A percentile compares a stretch with the other conserved stretches of the same genome.
Evolutionary conservation across 1,284 basidiomycete species (phyloP).

Genomic region (Apiotrichum gamsii): DNA sequence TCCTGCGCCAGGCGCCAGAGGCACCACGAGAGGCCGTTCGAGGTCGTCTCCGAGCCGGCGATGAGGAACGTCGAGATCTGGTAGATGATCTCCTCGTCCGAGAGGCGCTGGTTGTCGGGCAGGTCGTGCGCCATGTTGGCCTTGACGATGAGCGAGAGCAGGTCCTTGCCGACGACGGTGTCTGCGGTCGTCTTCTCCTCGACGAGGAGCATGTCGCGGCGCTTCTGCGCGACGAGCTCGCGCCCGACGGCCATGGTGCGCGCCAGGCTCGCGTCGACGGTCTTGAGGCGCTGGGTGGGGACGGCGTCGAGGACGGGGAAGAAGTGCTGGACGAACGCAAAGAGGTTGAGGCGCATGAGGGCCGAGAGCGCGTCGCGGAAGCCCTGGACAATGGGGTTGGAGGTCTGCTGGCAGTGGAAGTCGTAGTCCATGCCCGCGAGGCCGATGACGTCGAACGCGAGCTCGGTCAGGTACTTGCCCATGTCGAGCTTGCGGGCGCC

Average conservation of each 20-base stretch:
- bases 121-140: conserved; percentile 58
- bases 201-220: conserved; percentile 26
- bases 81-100: conserved; percentile 61
- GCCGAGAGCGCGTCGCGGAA: conserved; percentile 27
- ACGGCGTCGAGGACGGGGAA: conserved; percentile 50
- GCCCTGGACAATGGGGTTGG: conserved; percentile 27
- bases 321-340: conserved; percentile 57
- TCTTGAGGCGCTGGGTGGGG: conserved; percentile 1
- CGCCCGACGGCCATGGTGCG: background rate
- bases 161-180: conserved; percentile 50
- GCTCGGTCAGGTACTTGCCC: conserved; percentile 36
- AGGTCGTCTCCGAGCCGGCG: conserved; percentile 69
- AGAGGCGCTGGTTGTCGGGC: conserved; percentile 54
- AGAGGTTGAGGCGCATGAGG: conserved; percentile 47
- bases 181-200: conserved; percentile 33
- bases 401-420: conserved; percentile 39
- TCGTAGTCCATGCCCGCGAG: conserved; percentile 60
- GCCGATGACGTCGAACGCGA: conserved; percentile 63
- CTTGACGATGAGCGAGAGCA: conserved; percentile 49
- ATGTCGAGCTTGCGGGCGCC: conserved; percentile 16
- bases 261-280: background rate
- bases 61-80: conserved; percentile 66
- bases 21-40: conserved; percentile 65
- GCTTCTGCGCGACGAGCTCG: conserved; percentile 54
- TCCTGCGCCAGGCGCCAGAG: conserved; percentile 61